phyloP scores from a whole-genome alignment of 1,139 yeast genomes.

The Candida neerlandica region DNA sequence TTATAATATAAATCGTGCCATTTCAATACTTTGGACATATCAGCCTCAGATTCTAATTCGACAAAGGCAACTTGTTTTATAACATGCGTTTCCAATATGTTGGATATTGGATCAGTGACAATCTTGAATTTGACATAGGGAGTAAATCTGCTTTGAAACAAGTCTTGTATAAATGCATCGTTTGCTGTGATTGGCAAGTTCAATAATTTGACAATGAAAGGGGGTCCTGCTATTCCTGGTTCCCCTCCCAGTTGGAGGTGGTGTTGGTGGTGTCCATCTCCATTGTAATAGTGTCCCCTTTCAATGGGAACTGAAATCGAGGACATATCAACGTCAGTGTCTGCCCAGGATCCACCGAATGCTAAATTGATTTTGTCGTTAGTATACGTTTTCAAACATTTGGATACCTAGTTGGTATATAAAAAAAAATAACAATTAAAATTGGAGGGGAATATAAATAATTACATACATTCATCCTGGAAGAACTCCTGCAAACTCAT shows the following conservation, averaged over 20 bases:
- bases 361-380: constrained; percentile 25
- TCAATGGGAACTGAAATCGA: constrained; percentile 63
- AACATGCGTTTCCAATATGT: constrained; percentile 41
- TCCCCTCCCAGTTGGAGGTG: constrained; percentile 12
- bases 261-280: constrained; percentile 13
- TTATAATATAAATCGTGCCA: constrained; percentile 49
- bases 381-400: constrained; percentile 1
- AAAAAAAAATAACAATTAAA: not conserved
- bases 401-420: not conserved
- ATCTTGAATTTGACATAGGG: constrained; percentile 43
- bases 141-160: constrained; percentile 47
- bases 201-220: constrained; percentile 57
- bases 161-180: constrained; percentile 44
- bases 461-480: constrained; percentile 53
- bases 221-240: constrained; percentile 45
- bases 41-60: constrained; percentile 51
- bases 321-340: constrained; percentile 70
- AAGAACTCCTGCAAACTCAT: constrained; percentile 57
- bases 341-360: constrained; percentile 74
- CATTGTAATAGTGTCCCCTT: constrained; percentile 23
- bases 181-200: constrained; percentile 49
- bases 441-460: not conserved
- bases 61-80: constrained; percentile 63
- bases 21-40: constrained; percentile 47
- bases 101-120: constrained; percentile 44